These are phyloP conservation scores for Tetracladium setigerum DNA, from an alignment of 495 filamentous ascomycete species.

Conservation along the genomic window DNA sequence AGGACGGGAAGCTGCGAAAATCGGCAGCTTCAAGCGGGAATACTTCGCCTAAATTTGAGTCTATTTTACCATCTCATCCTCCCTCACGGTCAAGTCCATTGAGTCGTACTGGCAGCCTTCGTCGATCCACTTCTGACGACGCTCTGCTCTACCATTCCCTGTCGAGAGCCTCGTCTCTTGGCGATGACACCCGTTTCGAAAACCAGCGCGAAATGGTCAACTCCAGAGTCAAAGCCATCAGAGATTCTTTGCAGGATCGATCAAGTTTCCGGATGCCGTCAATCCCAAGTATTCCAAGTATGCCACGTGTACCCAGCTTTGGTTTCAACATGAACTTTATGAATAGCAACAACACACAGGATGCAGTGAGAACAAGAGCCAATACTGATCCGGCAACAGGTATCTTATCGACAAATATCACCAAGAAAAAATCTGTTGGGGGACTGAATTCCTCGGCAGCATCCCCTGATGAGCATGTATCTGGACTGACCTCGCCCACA, in stretches of 20 bases:
- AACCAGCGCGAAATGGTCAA: slow-evolving; percentile 76
- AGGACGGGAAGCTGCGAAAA: slow-evolving; percentile 19
- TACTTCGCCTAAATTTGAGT: too few relatives aligned
- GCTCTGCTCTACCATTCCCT: slow-evolving; percentile 60
- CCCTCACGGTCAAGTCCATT: too few relatives aligned
- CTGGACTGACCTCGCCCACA: too few relatives aligned
- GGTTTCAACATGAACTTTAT: slow-evolving; percentile 36
- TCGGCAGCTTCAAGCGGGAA: slow-evolving; percentile 24
- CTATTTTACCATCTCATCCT: too few relatives aligned
- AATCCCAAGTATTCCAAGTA: slow-evolving; percentile 20
- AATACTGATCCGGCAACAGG: slow-evolving; percentile 31
- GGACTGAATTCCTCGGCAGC: slow-evolving; percentile 2
- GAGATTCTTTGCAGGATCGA: slow-evolving; percentile 73
- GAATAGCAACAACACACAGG: slow-evolving; percentile 7
- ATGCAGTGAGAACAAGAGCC: slow-evolving; percentile 25
- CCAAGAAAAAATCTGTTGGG: slow-evolving; percentile 9
- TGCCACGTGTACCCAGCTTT: slow-evolving; percentile 34
- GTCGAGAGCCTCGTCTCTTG: slow-evolving; percentile 73
- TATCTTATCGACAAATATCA: slow-evolving; percentile 7
- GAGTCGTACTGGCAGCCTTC: slow-evolving; percentile 27
- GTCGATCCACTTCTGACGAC: slow-evolving; percentile 65
- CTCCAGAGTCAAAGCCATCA: slow-evolving; percentile 83
- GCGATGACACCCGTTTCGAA: slow-evolving; percentile 78
- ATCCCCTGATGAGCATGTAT: slow-evolving; percentile 6
- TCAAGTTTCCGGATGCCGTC: slow-evolving; percentile 54